A percentile compares a stretch with the other conserved stretches of the same genome.
These are phyloP conservation scores for Achaetomium macrosporum DNA, from an alignment of 2,329 filamentous ascomycete genomes.

Conservation along the genomic window DNA sequence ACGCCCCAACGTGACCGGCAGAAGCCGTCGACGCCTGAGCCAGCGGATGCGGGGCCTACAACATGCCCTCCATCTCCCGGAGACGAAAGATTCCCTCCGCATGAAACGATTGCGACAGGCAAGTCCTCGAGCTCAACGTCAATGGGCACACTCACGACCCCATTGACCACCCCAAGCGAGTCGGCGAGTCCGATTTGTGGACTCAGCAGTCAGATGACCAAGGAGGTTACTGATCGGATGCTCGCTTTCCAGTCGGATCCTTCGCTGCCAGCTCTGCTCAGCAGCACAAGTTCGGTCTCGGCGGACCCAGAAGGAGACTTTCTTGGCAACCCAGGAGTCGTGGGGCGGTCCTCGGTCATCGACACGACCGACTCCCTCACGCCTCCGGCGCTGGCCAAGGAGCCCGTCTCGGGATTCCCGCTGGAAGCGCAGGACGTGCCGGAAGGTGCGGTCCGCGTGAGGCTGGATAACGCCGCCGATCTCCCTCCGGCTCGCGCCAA, in stretches of 20 bases:
- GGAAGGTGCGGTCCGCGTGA: constrained; percentile 16
- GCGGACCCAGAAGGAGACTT: constrained; percentile 58
- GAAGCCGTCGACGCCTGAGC: constrained; percentile 36
- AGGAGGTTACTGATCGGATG: constrained; percentile 42
- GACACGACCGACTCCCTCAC: constrained; percentile 51
- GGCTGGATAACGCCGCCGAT: constrained; percentile 6
- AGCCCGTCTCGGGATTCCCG: constrained; percentile 41
- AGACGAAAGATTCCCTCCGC: constrained; percentile 33
- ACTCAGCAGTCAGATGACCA: constrained; percentile 32
- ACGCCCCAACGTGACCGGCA: constrained; percentile 33
- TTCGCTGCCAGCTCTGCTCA: constrained; percentile 57
- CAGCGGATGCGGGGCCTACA: constrained; percentile 28
- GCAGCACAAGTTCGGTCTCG: constrained; percentile 58
- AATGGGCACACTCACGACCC: constrained; percentile 42
- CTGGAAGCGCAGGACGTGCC: constrained; percentile 36
- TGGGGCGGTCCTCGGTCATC: constrained; percentile 40
- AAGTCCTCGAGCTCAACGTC: constrained; percentile 50
- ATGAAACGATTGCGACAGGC: constrained; percentile 38
- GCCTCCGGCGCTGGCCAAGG: constrained; percentile 46
- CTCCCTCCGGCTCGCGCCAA: not conserved
- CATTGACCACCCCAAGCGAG: constrained; percentile 51
- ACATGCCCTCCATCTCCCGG: constrained; percentile 44
- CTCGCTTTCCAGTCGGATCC: constrained; percentile 56
- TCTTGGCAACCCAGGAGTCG: constrained; percentile 43
- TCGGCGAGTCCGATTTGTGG: constrained; percentile 43